Evolutionary conservation across 139 green algal genomes (phyloP).

Genomic region (Picochlorum sp.): DNA sequence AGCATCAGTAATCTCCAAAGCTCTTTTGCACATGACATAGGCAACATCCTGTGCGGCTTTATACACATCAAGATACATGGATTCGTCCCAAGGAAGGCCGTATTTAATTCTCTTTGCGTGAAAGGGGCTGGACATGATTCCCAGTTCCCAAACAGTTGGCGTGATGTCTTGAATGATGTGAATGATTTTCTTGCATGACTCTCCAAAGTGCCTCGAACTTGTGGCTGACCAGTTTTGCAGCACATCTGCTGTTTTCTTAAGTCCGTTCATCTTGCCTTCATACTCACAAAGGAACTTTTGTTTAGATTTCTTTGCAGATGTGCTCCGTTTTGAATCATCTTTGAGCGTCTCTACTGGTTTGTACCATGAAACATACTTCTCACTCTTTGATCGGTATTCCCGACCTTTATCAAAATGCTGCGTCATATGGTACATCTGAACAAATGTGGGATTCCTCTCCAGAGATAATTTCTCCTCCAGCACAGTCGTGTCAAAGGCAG

Average conservation of each 20-base stretch:
- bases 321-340: not conserved
- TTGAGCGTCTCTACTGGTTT: not conserved
- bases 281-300: not conserved
- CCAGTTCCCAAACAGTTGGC: not conserved
- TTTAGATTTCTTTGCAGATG: not conserved
- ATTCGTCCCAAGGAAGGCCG: not conserved
- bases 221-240: not conserved
- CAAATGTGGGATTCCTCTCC: not conserved
- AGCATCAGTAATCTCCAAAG: not conserved
- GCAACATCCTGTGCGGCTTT: slow-evolving; percentile 1
- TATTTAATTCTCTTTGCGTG: not conserved
- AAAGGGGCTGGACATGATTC: not conserved
- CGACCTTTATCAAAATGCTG: not conserved
- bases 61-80: slow-evolving; percentile 3
- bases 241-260: not conserved
- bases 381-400: not conserved
- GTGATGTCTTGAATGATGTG: not conserved
- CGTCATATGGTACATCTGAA: not conserved
- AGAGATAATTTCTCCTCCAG: slow-evolving; percentile 4
- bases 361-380: not conserved
- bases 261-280: not conserved
- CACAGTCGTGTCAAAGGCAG: not conserved
- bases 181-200: not conserved
- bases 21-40: not conserved
- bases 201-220: not conserved